phyloP scores from a whole-genome alignment of 169 alveolate genomes.

The Fabrea salina region DNA sequence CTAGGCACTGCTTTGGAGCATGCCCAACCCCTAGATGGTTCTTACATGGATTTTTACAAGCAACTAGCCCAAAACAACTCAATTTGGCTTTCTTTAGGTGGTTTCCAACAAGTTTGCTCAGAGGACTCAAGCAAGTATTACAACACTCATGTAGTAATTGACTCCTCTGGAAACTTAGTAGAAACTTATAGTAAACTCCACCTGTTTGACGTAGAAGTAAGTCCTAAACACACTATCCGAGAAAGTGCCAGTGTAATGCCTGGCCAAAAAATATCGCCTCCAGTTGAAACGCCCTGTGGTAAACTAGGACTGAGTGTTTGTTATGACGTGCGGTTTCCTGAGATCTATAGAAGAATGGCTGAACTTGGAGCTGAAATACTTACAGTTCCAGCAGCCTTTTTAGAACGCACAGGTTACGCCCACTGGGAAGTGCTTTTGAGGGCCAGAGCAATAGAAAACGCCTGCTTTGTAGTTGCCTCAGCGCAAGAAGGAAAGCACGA shows the following conservation, averaged over 20 bases:
- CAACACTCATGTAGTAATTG: constrained; percentile 56
- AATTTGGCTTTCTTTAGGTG: constrained; percentile 67
- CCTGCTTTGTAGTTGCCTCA: constrained; percentile 63
- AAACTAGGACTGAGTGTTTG: constrained; percentile 64
- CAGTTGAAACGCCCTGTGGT: constrained; percentile 56
- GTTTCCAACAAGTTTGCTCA: constrained; percentile 41
- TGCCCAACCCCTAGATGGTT: background rate
- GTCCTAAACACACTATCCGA: constrained; percentile 30
- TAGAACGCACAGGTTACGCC: constrained; percentile 63
- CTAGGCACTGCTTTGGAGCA: background rate
- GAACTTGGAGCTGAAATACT: constrained; percentile 57
- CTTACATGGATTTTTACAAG: background rate
- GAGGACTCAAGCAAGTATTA: constrained; percentile 34
- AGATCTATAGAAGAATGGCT: constrained; percentile 52
- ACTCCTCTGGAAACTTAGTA: constrained; percentile 52
- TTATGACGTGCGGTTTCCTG: constrained; percentile 72
- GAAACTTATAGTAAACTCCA: constrained; percentile 56
- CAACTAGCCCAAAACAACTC: constrained; percentile 42
- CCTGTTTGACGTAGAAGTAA: constrained; percentile 55
- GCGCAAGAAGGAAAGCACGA: constrained; percentile 63
- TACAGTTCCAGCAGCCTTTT: constrained; percentile 64
- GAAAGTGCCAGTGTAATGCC: constrained; percentile 51
- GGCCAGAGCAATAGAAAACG: constrained; percentile 73
- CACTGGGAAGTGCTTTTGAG: constrained; percentile 68
- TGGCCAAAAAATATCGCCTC: constrained; percentile 49